Evolutionary conservation across 2,329 filamentous ascomycete species (phyloP).

Genomic region (Chrysosporium keratinophilum): DNA sequence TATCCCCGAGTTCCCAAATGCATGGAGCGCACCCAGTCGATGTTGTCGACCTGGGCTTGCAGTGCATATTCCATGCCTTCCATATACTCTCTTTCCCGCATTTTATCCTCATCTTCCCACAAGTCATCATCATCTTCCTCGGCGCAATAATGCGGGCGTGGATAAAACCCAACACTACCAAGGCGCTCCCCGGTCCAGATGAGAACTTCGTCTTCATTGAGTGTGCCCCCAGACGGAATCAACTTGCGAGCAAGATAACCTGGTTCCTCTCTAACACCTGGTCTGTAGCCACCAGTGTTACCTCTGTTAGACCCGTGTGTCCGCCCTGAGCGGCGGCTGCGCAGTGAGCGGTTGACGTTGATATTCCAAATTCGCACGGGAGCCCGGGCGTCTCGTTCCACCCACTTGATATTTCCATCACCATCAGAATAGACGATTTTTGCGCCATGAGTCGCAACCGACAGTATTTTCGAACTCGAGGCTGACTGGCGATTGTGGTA

Average conservation of each 20-base stretch:
- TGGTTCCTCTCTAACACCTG: constrained; percentile 21
- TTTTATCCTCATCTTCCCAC: constrained; percentile 39
- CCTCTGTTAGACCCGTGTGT: constrained; percentile 15
- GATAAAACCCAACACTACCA: constrained; percentile 58
- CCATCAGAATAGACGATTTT: constrained; percentile 75
- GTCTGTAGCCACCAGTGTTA: constrained; percentile 36
- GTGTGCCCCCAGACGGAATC: constrained; percentile 45
- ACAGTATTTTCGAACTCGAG: constrained; percentile 68
- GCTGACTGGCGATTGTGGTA: constrained; percentile 77
- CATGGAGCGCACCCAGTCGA: constrained; percentile 1
- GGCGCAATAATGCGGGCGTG: constrained; percentile 24
- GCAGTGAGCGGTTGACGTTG: constrained; percentile 29
- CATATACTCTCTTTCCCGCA: constrained; percentile 38
- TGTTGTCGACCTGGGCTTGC: not conserved
- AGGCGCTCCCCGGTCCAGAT: constrained; percentile 83
- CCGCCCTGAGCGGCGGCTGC: not conserved
- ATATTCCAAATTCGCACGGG: constrained; percentile 49
- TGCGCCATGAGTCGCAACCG: constrained; percentile 69
- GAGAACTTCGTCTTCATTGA: constrained; percentile 56
- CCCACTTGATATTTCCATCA: constrained; percentile 76
- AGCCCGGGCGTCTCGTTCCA: constrained; percentile 66
- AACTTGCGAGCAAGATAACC: constrained; percentile 72
- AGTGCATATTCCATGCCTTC: constrained; percentile 1
- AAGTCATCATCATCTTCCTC: constrained; percentile 45
- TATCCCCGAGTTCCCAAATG: not conserved